Percentiles rank a stretch among this genome's conserved stretches.
Evolutionary conservation across 129 eudicot genomes (phyloP).

Genomic region (Tagetes erecta): DNA sequence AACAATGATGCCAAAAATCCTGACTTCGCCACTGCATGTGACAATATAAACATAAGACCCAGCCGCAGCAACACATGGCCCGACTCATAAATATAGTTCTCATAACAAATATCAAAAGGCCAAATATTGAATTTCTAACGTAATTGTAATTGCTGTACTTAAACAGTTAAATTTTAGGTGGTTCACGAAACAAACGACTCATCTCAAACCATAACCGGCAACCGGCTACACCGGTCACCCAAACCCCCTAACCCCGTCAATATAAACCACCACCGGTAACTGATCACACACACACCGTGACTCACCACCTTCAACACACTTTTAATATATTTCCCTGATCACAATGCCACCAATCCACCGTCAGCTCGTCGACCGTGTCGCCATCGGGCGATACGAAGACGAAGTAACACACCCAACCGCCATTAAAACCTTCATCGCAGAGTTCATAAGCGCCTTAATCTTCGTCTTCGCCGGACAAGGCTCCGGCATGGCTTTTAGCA

Average conservation of each 20-base stretch:
- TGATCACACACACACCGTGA: slow-evolving; percentile 20
- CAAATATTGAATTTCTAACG: no score
- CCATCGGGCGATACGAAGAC: slow-evolving; percentile 44
- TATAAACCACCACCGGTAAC: slow-evolving; percentile 23
- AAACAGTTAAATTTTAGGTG: no score
- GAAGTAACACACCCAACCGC: slow-evolving; percentile 52
- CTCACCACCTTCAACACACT: background rate
- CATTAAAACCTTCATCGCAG: slow-evolving; percentile 52
- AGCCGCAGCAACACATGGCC: no score
- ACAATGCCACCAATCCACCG: slow-evolving; percentile 29
- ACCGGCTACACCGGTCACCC: slow-evolving; percentile 40
- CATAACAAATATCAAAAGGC: no score
- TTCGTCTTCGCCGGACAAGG: slow-evolving; percentile 70
- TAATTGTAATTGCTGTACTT: no score
- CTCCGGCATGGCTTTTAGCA: slow-evolving; percentile 53
- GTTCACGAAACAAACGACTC: background rate
- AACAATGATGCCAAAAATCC: no score
- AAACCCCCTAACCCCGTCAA: slow-evolving; percentile 15
- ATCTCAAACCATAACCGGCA: slow-evolving; percentile 27
- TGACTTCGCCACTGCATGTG: no score
- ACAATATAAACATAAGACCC: no score
- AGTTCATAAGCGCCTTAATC: slow-evolving; percentile 55
- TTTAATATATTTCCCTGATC: background rate
- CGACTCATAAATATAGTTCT: no score
- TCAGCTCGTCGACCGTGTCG: slow-evolving; percentile 29